phyloP scores from a whole-genome alignment of 148 eudicot species.

The Diospyros lotus region DNA sequence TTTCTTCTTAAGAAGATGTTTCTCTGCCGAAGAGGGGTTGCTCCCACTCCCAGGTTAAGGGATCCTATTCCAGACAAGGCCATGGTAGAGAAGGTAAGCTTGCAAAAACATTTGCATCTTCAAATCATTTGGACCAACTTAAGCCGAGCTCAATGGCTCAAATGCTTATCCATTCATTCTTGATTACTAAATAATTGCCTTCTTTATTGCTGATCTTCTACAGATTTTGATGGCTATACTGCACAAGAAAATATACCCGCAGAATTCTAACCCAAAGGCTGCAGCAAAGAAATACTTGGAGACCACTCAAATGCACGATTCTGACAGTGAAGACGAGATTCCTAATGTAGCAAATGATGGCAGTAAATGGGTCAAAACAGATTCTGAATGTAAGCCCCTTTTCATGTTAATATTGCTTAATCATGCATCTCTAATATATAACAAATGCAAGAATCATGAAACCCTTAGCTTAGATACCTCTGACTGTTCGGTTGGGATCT shows the following conservation, averaged over 20 bases:
- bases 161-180: not conserved
- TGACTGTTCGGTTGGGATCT: not conserved
- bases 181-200: not conserved
- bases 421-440: not conserved
- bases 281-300: conserved; percentile 42
- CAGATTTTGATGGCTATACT: conserved; percentile 62
- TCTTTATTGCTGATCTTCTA: not conserved
- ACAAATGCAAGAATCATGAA: not conserved
- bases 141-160: too few species aligned
- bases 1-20: conserved; percentile 70
- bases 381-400: conserved; percentile 56
- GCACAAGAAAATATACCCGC: conserved; percentile 76
- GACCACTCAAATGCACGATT: conserved; percentile 11
- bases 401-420: not conserved
- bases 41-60: conserved; percentile 34
- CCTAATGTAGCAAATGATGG: conserved; percentile 20
- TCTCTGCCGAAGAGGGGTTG: conserved; percentile 37
- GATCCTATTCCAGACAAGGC: conserved; percentile 50
- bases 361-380: conserved; percentile 84
- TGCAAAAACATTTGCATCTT: not conserved
- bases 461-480: not conserved
- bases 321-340: conserved; percentile 22
- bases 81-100: conserved; percentile 63
- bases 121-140: too few species aligned
- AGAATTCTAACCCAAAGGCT: conserved; percentile 29